Evolutionary conservation across 2,329 filamentous ascomycete species (phyloP).

Genomic region (Neopestalotiopsis sp.): DNA sequence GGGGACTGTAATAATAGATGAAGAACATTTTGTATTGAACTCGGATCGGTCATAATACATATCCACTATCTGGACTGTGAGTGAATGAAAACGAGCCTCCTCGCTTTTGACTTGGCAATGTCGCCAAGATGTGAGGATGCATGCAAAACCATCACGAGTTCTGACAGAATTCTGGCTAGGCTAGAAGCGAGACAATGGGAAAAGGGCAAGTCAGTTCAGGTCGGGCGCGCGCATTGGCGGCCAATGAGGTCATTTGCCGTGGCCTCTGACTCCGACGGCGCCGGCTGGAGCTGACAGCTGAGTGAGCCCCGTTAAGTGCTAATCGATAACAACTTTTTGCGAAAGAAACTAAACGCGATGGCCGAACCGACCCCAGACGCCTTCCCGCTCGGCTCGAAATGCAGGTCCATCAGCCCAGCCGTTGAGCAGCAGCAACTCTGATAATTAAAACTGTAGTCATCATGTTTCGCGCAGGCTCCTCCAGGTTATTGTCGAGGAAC

Average conservation of each 20-base stretch:
- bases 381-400: background rate
- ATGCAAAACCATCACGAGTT: background rate
- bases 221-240: background rate
- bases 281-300: background rate
- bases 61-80: background rate
- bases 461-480: conserved; percentile 23
- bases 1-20: background rate
- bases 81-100: background rate
- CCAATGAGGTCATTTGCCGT: background rate
- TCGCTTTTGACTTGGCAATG: background rate
- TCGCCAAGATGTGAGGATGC: background rate
- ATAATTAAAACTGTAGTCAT: conserved; percentile 5
- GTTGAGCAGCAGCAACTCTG: background rate
- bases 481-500: conserved; percentile 18
- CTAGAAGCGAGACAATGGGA: background rate
- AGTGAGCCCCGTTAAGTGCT: background rate
- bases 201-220: background rate
- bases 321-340: conserved; percentile 16
- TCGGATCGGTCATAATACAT: background rate
- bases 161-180: background rate
- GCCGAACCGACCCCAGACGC: conserved; percentile 2
- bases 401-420: conserved; percentile 5
- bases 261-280: background rate
- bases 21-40: background rate
- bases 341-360: background rate